These are phyloP conservation scores for Pontederia crassipes DNA, from an alignment of 176 grass and related monocot genomes.

Conservation along the genomic window DNA sequence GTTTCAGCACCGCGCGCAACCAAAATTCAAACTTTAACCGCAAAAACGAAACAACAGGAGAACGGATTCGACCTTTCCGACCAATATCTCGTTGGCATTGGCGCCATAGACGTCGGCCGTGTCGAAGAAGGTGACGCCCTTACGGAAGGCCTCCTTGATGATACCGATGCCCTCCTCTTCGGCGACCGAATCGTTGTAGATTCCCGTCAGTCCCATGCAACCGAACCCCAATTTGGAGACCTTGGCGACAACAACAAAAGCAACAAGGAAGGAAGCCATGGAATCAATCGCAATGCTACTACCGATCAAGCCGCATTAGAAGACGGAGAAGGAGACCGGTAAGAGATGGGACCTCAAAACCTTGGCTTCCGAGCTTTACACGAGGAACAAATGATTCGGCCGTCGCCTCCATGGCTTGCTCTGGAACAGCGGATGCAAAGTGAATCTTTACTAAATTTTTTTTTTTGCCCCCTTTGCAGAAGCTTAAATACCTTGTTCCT, in stretches of 20 bases:
- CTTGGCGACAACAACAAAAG: not conserved
- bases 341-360: slow-evolving; percentile 9
- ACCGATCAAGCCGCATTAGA: not conserved
- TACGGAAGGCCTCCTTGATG: slow-evolving; percentile 14
- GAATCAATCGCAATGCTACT: not conserved
- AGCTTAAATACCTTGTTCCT: too few species aligned
- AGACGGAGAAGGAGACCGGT: not conserved
- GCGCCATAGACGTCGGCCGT: slow-evolving; percentile 18
- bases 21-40: not conserved
- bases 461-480: too few species aligned
- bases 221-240: slow-evolving; percentile 25
- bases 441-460: too few species aligned
- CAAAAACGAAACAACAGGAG: not conserved
- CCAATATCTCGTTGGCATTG: slow-evolving; percentile 5
- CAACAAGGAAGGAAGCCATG: not conserved
- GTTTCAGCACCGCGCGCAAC: not conserved
- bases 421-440: too few species aligned
- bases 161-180: slow-evolving; percentile 15
- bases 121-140: slow-evolving; percentile 24
- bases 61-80: slow-evolving; percentile 1
- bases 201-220: slow-evolving; percentile 19
- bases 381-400: not conserved
- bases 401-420: not conserved
- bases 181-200: slow-evolving; percentile 16
- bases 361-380: slow-evolving; percentile 19